phyloP scores from a whole-genome alignment of 2,329 filamentous ascomycete species.

The Tothia fuscella region DNA sequence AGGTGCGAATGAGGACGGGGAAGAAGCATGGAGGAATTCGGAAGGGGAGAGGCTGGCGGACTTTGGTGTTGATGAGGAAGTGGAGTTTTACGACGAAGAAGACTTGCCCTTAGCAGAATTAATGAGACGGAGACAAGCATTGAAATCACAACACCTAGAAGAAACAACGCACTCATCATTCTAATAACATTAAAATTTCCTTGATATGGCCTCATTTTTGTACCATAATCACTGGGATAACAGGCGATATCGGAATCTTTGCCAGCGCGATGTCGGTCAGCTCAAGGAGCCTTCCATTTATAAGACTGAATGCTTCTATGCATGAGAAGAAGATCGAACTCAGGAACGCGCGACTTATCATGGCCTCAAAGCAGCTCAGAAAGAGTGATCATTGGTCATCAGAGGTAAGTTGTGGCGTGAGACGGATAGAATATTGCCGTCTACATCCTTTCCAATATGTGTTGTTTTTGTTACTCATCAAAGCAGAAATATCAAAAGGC shows the following conservation, averaged over 20 bases:
- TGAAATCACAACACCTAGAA: too few species aligned
- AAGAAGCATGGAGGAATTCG: conserved; percentile 57
- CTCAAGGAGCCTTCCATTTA: too few species aligned
- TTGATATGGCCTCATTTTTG: too few species aligned
- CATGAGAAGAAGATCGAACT: too few species aligned
- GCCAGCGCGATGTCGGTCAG: too few species aligned
- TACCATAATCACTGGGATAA: too few species aligned
- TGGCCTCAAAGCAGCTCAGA: conserved; percentile 1
- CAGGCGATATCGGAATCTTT: too few species aligned
- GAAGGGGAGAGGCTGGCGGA: conserved; percentile 65
- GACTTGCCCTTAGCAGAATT: conserved; percentile 61
- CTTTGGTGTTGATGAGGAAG: conserved; percentile 69
- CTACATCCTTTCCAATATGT: neutral
- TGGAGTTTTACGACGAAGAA: conserved; percentile 52
- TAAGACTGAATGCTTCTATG: too few species aligned
- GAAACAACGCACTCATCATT: neutral
- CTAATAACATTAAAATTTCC: too few species aligned
- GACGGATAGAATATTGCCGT: too few species aligned
- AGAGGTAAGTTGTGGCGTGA: too few species aligned
- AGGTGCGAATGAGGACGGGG: conserved; percentile 28
- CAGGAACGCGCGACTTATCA: neutral
- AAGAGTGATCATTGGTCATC: neutral
- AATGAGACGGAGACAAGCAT: conserved; percentile 39
- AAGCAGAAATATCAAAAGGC: conserved; percentile 22
- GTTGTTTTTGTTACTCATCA: neutral